phyloP scores from a whole-genome alignment of 2,329 filamentous ascomycete genomes.

The Cordyceps cateniannulata region DNA sequence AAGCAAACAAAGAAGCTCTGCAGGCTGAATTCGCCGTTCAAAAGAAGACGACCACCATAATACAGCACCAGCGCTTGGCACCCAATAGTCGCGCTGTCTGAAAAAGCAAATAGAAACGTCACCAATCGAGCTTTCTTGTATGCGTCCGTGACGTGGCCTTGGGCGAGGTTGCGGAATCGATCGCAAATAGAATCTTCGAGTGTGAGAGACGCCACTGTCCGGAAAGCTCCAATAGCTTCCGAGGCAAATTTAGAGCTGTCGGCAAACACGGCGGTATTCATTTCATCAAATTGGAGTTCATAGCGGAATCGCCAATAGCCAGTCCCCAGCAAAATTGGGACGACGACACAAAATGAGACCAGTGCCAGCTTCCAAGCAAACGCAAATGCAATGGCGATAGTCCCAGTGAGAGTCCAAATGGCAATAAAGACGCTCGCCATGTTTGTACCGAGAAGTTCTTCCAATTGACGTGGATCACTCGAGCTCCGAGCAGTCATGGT shows the following conservation, averaged over 20 bases:
- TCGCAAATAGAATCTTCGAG: slow-evolving; percentile 59
- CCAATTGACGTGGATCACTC: slow-evolving; percentile 51
- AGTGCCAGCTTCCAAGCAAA: slow-evolving; percentile 74
- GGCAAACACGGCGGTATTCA: slow-evolving; percentile 62
- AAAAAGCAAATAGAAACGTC: slow-evolving; percentile 61
- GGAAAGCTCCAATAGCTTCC: slow-evolving; percentile 66
- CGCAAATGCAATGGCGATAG: slow-evolving; percentile 58
- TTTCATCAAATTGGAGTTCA: slow-evolving; percentile 59
- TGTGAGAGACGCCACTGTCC: slow-evolving; percentile 64
- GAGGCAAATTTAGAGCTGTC: slow-evolving; percentile 69
- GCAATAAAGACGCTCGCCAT: slow-evolving; percentile 58
- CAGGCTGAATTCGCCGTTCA: slow-evolving; percentile 39
- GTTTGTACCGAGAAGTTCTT: slow-evolving; percentile 60
- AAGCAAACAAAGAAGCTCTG: slow-evolving; percentile 51
- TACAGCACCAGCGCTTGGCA: slow-evolving; percentile 60
- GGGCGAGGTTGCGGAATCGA: slow-evolving; percentile 56
- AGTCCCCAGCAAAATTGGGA: slow-evolving; percentile 41
- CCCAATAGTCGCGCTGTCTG: slow-evolving; percentile 59
- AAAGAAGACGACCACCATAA: slow-evolving; percentile 58
- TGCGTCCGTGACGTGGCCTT: slow-evolving; percentile 51
- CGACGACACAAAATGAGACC: slow-evolving; percentile 55
- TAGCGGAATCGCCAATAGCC: slow-evolving; percentile 48
- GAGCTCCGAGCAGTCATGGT: slow-evolving; percentile 51
- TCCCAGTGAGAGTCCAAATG: slow-evolving; percentile 58
- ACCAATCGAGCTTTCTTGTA: slow-evolving; percentile 55